Percentiles rank a stretch among this genome's conserved stretches.
These are phyloP conservation scores for Zygosaccharomyces sapae DNA, from an alignment of 1,139 yeast genomes.

Conservation along the genomic window DNA sequence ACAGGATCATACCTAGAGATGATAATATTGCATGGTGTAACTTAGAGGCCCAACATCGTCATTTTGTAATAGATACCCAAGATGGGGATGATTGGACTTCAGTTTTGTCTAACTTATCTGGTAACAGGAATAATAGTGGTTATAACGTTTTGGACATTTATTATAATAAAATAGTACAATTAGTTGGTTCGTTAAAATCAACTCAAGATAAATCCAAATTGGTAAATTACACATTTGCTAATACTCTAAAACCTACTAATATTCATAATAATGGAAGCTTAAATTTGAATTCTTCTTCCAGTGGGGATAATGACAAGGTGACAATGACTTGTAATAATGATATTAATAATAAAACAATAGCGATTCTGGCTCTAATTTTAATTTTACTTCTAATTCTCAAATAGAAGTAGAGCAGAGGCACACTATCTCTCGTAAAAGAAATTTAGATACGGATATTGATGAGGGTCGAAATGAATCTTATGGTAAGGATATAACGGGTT, in stretches of 20 bases:
- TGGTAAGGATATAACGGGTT: neutral
- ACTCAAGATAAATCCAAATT: slow-evolving; percentile 30
- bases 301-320: neutral
- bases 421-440: slow-evolving; percentile 8
- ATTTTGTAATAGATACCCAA: slow-evolving; percentile 25
- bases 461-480: neutral
- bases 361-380: too few relatives aligned
- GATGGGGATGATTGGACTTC: slow-evolving; percentile 11
- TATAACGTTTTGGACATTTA: slow-evolving; percentile 52
- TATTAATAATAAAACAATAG: neutral
- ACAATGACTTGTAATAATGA: neutral
- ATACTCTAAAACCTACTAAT: neutral
- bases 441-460: slow-evolving; percentile 4
- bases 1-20: slow-evolving; percentile 64
- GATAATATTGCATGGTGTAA: slow-evolving; percentile 36
- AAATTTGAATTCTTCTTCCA: neutral
- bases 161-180: slow-evolving; percentile 55
- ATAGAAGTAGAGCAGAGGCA: neutral
- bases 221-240: slow-evolving; percentile 21
- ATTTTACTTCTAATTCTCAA: neutral
- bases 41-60: slow-evolving; percentile 27
- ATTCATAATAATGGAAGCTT: neutral
- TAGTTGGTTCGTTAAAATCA: slow-evolving; percentile 47
- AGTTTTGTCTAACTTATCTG: slow-evolving; percentile 5
- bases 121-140: slow-evolving; percentile 23